Percentiles rank a stretch among this genome's conserved stretches.
phyloP scores from a whole-genome alignment of 208 protist species.

The Vickermania ingenoplastis region DNA sequence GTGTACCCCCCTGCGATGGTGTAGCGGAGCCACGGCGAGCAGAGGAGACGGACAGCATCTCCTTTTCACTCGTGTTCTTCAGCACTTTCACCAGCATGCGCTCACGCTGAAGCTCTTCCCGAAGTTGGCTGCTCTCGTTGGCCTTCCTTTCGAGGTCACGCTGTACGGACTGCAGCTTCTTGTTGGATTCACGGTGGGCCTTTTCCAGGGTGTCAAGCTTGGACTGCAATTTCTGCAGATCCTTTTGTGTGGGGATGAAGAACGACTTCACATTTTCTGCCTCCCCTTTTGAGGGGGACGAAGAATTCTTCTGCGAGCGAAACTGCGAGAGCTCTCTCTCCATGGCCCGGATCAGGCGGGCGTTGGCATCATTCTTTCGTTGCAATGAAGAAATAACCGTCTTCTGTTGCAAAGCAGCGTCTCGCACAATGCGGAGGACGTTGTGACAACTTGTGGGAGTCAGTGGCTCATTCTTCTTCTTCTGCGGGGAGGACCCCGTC shows the following conservation, averaged over 20 bases:
- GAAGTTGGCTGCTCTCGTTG: constrained; percentile 13
- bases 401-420: constrained; percentile 14
- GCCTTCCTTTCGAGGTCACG: not conserved
- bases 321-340: not conserved
- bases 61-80: constrained; percentile 9
- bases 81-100: constrained; percentile 7
- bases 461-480: not conserved
- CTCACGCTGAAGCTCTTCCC: constrained; percentile 4
- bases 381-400: not conserved
- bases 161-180: constrained; percentile 2
- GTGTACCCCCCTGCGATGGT: not conserved
- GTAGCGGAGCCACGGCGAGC: not conserved
- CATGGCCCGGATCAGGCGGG: not conserved
- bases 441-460: no score
- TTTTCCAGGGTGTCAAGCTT: constrained; percentile 9
- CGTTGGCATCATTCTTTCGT: not conserved
- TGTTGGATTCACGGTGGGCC: constrained; percentile 2
- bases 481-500: not conserved
- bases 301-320: not conserved
- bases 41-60: not conserved
- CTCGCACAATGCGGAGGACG: constrained; percentile 4
- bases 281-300: not conserved
- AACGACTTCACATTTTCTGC: constrained; percentile 4
- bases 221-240: constrained; percentile 6
- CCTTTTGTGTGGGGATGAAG: constrained; percentile 24